Conservation (phyloP, 2,329 filamentous ascomycete species). For the Leptographium wingfieldii region DNA sequence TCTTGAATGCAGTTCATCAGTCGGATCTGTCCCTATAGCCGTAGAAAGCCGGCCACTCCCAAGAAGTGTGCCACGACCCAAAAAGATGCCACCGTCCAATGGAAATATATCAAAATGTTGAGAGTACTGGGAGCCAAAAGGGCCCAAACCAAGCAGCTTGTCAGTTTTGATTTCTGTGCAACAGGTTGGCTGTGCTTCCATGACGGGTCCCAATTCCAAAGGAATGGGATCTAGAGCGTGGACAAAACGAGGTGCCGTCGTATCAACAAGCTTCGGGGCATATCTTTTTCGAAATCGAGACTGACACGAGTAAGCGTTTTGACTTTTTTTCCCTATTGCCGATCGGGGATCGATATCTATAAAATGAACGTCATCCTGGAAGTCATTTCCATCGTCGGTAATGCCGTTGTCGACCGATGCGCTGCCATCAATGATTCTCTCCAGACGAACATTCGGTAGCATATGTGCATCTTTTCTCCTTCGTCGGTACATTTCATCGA, state of each 20-base stretch:
- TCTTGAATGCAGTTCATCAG: conserved; percentile 19
- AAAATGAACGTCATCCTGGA: not conserved
- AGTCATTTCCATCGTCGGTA: not conserved
- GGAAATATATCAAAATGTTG: conserved; percentile 52
- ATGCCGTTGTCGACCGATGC: not conserved
- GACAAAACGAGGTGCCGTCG: conserved; percentile 37
- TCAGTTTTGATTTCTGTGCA: conserved; percentile 12
- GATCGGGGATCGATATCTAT: not conserved
- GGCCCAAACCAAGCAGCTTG: conserved; percentile 42
- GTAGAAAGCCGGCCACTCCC: conserved; percentile 38
- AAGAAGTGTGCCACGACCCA: conserved; percentile 46
- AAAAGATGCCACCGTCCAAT: conserved; percentile 41
- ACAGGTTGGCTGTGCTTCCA: not conserved
- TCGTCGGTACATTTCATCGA: conserved; percentile 42
- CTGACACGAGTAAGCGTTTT: conserved; percentile 6
- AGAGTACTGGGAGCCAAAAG: conserved; percentile 48
- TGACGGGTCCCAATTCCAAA: conserved; percentile 3
- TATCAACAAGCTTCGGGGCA: conserved; percentile 32
- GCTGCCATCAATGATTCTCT: conserved; percentile 17
- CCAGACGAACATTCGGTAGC: conserved; percentile 21
- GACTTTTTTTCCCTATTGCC: not conserved
- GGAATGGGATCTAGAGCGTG: conserved; percentile 41
- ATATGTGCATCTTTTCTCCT: conserved; percentile 15
- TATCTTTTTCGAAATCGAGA: conserved; percentile 30
- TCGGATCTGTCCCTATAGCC: conserved; percentile 20